Evolutionary conservation across 768 basidiomycete genomes (phyloP).

Genomic region (Agaricus blazei): DNA sequence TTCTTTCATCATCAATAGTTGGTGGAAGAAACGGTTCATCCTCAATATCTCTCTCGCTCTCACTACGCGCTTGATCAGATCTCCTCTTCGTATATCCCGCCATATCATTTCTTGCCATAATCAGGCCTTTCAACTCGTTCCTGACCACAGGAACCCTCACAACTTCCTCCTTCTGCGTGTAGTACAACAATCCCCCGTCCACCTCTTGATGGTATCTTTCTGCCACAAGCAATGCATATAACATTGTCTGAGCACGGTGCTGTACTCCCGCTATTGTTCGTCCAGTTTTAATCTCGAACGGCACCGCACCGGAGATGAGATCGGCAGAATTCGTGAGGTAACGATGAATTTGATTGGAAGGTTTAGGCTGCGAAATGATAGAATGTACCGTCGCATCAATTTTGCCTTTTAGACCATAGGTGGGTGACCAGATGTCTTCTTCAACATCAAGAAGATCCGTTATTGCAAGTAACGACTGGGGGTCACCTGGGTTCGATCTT

Average conservation of each 20-base stretch:
- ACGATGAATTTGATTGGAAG: slow-evolving; percentile 13
- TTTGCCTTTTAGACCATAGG: slow-evolving; percentile 93
- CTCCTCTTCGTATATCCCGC: slow-evolving; percentile 59
- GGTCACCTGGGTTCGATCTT: slow-evolving; percentile 42
- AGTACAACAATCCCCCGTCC: slow-evolving; percentile 83
- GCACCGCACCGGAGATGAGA: slow-evolving; percentile 45
- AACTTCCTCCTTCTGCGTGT: slow-evolving; percentile 84
- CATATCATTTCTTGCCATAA: slow-evolving; percentile 81
- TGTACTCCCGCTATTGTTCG: slow-evolving; percentile 71
- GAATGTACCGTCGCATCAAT: slow-evolving; percentile 78
- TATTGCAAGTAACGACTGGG: slow-evolving; percentile 62
- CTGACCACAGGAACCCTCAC: slow-evolving; percentile 73
- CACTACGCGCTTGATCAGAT: slow-evolving; percentile 11
- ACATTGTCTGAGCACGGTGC: slow-evolving; percentile 96
- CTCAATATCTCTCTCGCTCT: slow-evolving; percentile 14
- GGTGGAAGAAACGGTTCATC: slow-evolving; percentile 67
- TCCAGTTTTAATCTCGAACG: slow-evolving; percentile 97
- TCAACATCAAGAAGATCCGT: slow-evolving; percentile 79
- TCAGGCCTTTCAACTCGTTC: slow-evolving; percentile 81
- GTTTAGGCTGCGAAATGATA: slow-evolving; percentile 1
- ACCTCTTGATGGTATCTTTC: slow-evolving; percentile 88
- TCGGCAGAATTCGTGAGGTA: slow-evolving; percentile 7
- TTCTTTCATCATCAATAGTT: slow-evolving; percentile 76
- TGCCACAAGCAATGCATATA: slow-evolving; percentile 86
- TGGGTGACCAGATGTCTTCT: slow-evolving; percentile 97